These are phyloP conservation scores for Aethionema arabicum DNA, from an alignment of 345 rosid genomes.

Conservation along the genomic window DNA sequence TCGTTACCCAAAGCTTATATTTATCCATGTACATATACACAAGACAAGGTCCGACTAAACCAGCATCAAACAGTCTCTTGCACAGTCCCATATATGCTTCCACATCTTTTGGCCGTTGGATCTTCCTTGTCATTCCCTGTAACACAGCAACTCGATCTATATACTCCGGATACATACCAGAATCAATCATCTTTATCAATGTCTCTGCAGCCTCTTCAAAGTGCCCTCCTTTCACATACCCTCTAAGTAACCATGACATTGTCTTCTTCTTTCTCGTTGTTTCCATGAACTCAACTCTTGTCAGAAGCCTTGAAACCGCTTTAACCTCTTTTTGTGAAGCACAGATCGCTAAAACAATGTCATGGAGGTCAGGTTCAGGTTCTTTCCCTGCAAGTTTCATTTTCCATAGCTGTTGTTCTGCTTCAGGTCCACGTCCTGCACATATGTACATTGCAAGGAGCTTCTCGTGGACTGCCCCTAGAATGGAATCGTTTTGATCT, in stretches of 20 bases:
- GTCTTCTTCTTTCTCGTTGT: conserved; percentile 58
- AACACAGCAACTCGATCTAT: conserved; percentile 83
- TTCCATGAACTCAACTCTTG: conserved; percentile 52
- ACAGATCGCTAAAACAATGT: conserved; percentile 83
- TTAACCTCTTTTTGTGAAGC: conserved; percentile 69
- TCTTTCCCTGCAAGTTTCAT: conserved; percentile 85
- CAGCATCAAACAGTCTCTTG: conserved; percentile 61
- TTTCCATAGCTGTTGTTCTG: conserved; percentile 89
- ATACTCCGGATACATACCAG: conserved; percentile 74
- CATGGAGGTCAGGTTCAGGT: conserved; percentile 74
- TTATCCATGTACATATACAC: conserved; percentile 70
- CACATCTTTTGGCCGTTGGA: conserved; percentile 55
- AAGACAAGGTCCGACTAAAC: conserved; percentile 74
- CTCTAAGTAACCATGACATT: conserved; percentile 78
- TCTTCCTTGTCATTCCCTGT: conserved; percentile 78
- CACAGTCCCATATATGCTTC: conserved; percentile 67
- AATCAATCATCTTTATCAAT: conserved; percentile 64
- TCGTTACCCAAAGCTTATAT: conserved; percentile 75
- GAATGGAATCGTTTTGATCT: conserved; percentile 46
- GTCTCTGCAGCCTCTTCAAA: conserved; percentile 72
- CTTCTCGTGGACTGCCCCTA: conserved; percentile 73
- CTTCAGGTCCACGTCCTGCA: conserved; percentile 77
- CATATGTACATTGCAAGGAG: conserved; percentile 93
- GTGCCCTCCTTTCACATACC: conserved; percentile 86
- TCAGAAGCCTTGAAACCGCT: conserved; percentile 59